Evolutionary conservation across 1,284 basidiomycete species (phyloP).

Genomic region (Moniliophthora roreri): DNA sequence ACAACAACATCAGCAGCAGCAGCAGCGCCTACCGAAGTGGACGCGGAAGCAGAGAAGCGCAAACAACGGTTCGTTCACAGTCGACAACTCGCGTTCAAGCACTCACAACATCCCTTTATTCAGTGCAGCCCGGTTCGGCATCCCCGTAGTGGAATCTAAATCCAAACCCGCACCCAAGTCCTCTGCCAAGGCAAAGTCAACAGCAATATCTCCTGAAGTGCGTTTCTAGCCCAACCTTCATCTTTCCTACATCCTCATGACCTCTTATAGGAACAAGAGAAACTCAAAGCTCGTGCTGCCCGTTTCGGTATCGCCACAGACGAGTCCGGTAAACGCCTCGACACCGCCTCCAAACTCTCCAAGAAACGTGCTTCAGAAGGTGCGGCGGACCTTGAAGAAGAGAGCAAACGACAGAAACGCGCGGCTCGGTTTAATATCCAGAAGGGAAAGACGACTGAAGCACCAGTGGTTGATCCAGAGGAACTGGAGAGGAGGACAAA

Average conservation of each 20-base stretch:
- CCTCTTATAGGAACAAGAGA: conserved; percentile 42
- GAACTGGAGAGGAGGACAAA: conserved; percentile 59
- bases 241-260: conserved; percentile 9
- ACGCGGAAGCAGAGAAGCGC: too few relatives aligned
- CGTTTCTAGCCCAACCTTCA: conserved; percentile 18
- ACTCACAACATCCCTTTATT: too few relatives aligned
- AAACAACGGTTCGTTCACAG: too few relatives aligned
- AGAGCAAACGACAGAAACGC: neutral
- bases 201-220: conserved; percentile 22
- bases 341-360: conserved; percentile 2
- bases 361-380: neutral
- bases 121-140: too few relatives aligned
- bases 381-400: neutral
- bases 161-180: conserved; percentile 11
- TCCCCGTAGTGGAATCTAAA: too few relatives aligned
- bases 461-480: conserved; percentile 46
- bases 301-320: conserved; percentile 45
- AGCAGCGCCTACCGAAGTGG: too few relatives aligned
- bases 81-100: too few relatives aligned
- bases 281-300: conserved; percentile 46
- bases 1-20: too few relatives aligned
- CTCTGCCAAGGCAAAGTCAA: conserved; percentile 18
- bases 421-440: neutral
- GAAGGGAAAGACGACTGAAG: conserved; percentile 13
- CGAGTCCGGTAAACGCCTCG: conserved; percentile 2